Base-by-base conservation (phyloP, 1,139 yeast genomes). In the Blastobotrys raffinosifermentans region DNA sequence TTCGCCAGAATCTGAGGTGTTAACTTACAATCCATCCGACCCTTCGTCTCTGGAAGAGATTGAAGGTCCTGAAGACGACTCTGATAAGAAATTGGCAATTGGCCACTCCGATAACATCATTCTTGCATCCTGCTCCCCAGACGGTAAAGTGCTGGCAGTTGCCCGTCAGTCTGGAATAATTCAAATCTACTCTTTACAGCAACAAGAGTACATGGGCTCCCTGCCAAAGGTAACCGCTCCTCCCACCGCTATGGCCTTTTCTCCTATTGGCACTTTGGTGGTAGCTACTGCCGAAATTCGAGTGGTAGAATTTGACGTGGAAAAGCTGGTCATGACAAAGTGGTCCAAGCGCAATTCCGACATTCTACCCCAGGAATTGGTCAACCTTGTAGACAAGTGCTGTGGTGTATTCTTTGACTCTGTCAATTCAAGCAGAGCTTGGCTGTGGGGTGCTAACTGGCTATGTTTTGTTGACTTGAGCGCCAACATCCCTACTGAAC, bases 391-490 rank as follows among this genome's bases (percentile, higher is more conserved):
- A 20, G 93, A 83, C 46, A 79, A 80, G 51, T 82, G 94, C 39
- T 71, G 76, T 46, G 96, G 95, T 6, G 61, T 83, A 19, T 85
- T 83, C 53, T 52, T 50, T 17, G 72, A 67, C 34, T 55, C 57
- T 5, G 39, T 48, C 2, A 53, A 60, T 31, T 54, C 64, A 2
- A 66, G 71, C 36, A 63, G 73, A 31, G 66, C 82, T 19, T 89
- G 96, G 96, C 60, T 87, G 15, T 87, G 84, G 73, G 95, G 96
- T 2, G 71, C 84, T n/a, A 73, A 75, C 36, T 91, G 96, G 94
- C 56, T 89, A 15, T 74, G 82, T 6, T 83, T 73, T 55, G 72
- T 91, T 37, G 91, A 89, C 57, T 64, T 84, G 45, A 60, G 70
- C n/a, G 58, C 70, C 40, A 77, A 80, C 50, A 64, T 80, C 38